Evolutionary conservation across 208 protist genomes (phyloP), one percentile per base, ranked within the genome.

Genomic region (Herpetomonas samuelpessoai): DNA sequence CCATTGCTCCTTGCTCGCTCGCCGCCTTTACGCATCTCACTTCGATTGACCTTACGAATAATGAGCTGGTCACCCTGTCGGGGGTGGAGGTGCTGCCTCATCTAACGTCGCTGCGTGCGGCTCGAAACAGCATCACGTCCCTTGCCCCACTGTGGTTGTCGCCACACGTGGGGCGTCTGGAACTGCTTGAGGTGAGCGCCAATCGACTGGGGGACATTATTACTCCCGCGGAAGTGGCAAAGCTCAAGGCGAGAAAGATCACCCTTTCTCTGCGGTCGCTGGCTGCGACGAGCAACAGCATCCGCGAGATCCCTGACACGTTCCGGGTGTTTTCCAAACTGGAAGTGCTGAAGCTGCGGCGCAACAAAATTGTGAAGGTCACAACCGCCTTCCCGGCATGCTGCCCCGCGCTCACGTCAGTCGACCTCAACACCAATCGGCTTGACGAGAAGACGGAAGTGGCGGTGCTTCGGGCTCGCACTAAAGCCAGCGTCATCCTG

Each of bases 161-260:
- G 30, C 61, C 57, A 25, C 57, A 64, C 54, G 47, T 68, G 9
- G 64, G 65, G 29, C 39, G 70, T 22, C 55, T 92, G 4, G 76
- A 83, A 22, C 71, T 88, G 50, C 73, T 92, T 1, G 85, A 92
- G 48, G 81, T 88, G 9, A 81, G 72, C 50, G 68, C 71, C 1
- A 92, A 92, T 67, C 22, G 9, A 2, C 64, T 91, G 27, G 58
- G 62, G 12, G 41, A 58, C 44, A 45, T 87, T 14, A 48, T 80
- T 14, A 61, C 78, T 9, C 21, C 21, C 7, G 62, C 67, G 9
- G 72, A 74, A 22, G 54, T 71, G n/a, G 44, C 31, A 14, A 49
- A 28, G 3, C 29, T 79, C 45, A 47, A n/a, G 24, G 54, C 48
- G 45, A 51, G 62, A 25, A 21, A 38, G 19, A 24, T 16, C 18